Conservation (phyloP, 352 stramenopile genomes). For the Pythium aristosporum region DNA sequence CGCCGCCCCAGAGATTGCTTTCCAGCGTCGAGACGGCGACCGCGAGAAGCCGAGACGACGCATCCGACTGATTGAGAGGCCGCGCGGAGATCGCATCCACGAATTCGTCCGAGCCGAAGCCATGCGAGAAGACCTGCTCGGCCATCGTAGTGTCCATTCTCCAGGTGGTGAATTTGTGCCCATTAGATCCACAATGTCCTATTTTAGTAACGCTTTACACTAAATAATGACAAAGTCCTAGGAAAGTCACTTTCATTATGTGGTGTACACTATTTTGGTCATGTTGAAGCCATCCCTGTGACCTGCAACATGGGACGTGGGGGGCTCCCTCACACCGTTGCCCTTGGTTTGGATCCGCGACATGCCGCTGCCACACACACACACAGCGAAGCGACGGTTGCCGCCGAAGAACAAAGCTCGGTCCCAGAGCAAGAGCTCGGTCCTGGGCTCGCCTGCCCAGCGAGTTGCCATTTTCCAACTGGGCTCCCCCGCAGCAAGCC, state of each 20-base stretch:
- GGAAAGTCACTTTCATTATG: background rate
- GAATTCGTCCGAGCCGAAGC: slow-evolving; percentile 15
- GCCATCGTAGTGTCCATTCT: slow-evolving; percentile 6
- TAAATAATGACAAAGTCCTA: background rate
- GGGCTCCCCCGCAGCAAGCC: background rate
- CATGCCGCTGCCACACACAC: background rate
- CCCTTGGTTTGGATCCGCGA: background rate
- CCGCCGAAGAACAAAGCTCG: background rate
- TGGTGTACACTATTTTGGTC: background rate
- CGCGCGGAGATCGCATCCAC: slow-evolving; percentile 26
- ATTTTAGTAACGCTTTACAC: background rate
- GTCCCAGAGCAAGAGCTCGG: slow-evolving; percentile 3
- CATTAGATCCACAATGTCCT: slow-evolving; percentile 10
- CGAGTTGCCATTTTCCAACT: background rate
- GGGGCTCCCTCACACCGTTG: background rate
- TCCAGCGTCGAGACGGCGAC: slow-evolving; percentile 72
- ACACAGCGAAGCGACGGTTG: slow-evolving; percentile 12
- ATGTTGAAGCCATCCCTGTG: slow-evolving; percentile 18
- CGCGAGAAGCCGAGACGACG: slow-evolving; percentile 40
- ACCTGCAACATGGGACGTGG: slow-evolving; percentile 15
- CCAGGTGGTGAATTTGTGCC: background rate
- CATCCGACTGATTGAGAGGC: background rate
- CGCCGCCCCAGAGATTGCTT: slow-evolving; percentile 72
- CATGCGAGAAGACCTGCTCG: slow-evolving; percentile 2
- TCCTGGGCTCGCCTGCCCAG: background rate